Percentiles rank a stretch among this genome's conserved stretches.
Evolutionary conservation across 2,329 filamentous ascomycete genomes (phyloP).

Genomic region (Juglanconis sp.): DNA sequence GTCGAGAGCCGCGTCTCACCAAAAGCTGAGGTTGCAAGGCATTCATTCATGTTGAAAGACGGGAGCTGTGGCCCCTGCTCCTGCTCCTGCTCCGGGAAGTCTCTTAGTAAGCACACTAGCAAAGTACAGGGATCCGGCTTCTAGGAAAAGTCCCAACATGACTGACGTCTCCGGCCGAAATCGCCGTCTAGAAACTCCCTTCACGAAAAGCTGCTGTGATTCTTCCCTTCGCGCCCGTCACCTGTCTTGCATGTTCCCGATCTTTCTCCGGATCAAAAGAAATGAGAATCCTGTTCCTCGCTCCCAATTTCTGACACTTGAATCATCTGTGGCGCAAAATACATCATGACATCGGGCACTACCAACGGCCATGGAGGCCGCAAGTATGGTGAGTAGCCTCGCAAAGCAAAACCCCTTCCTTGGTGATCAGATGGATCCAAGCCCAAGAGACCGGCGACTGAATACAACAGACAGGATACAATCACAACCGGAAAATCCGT

Average conservation of each 20-base stretch:
- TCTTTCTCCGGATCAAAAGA: neutral
- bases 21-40: neutral
- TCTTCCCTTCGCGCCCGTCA: too few species aligned
- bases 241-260: neutral
- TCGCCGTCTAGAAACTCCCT: too few species aligned
- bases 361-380: constrained; percentile 6
- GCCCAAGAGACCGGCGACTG: constrained; percentile 48
- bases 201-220: too few species aligned
- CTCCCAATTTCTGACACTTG: neutral
- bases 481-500: constrained; percentile 87
- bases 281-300: neutral
- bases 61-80: neutral
- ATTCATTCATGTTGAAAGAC: neutral
- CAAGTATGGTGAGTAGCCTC: constrained; percentile 17
- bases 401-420: too few species aligned
- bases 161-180: too few species aligned
- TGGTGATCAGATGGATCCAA: neutral
- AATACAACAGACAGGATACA: constrained; percentile 64
- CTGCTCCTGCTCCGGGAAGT: neutral
- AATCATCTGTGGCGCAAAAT: neutral
- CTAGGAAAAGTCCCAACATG: too few species aligned
- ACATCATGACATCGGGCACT: constrained; percentile 2
- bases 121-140: too few species aligned
- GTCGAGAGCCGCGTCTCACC: neutral
- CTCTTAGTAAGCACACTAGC: too few species aligned